phyloP scores from a whole-genome alignment of 495 filamentous ascomycete genomes.

The Xylaria longipes region DNA sequence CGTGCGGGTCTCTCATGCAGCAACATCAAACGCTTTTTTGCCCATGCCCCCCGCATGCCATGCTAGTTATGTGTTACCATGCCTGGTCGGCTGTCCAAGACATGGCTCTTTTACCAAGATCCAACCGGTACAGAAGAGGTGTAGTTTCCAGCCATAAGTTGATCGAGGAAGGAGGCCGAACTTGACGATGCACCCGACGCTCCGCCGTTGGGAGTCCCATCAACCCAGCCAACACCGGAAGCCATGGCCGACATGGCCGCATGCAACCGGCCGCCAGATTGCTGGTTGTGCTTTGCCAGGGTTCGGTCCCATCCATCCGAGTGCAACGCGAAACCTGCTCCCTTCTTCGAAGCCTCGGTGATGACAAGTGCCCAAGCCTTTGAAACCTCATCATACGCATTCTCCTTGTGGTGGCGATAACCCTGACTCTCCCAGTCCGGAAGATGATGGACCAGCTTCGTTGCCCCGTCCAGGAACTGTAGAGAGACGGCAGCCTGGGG shows the following conservation, averaged over 20 bases:
- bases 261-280: slow-evolving; percentile 81
- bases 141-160: slow-evolving; percentile 80
- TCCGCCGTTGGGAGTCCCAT: slow-evolving; percentile 50
- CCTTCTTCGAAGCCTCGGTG: slow-evolving; percentile 86
- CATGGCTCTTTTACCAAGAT: slow-evolving; percentile 13
- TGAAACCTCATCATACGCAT: slow-evolving; percentile 93
- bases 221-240: slow-evolving; percentile 79
- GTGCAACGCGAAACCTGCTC: slow-evolving; percentile 88
- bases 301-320: slow-evolving; percentile 94
- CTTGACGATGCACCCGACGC: slow-evolving; percentile 24
- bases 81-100: too few species aligned
- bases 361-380: slow-evolving; percentile 94
- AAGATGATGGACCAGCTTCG: slow-evolving; percentile 84
- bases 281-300: slow-evolving; percentile 85
- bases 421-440: slow-evolving; percentile 85
- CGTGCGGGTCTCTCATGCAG: slow-evolving; percentile 19
- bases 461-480: slow-evolving; percentile 85
- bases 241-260: slow-evolving; percentile 79
- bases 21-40: slow-evolving; percentile 5
- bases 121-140: slow-evolving; percentile 70
- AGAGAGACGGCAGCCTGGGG: slow-evolving; percentile 78
- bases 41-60: neutral
- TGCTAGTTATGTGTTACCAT: neutral
- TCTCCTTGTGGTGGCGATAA: slow-evolving; percentile 89
- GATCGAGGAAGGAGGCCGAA: slow-evolving; percentile 71